Percentiles rank a stretch among this genome's conserved stretches.
Evolutionary conservation across 148 eudicot species (phyloP).

Genomic region (Silene latifolia): DNA sequence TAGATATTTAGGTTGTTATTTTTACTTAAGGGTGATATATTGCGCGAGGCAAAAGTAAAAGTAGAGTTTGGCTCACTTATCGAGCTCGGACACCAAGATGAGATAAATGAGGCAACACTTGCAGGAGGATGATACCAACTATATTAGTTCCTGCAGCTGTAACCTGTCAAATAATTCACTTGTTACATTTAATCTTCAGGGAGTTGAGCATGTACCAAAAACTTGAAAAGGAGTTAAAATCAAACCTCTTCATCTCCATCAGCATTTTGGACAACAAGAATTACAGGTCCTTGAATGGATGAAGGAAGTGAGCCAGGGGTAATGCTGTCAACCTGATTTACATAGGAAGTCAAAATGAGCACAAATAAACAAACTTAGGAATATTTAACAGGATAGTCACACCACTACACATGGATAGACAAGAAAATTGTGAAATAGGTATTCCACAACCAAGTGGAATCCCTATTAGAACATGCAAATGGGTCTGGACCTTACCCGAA

Average conservation of each 20-base stretch:
- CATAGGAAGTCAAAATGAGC: slow-evolving; percentile 12
- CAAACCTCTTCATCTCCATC: slow-evolving; percentile 98
- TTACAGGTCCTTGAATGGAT: slow-evolving; percentile 64
- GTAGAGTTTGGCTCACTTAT: slow-evolving; percentile 49
- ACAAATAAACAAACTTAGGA: neutral
- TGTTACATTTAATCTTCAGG: slow-evolving; percentile 8
- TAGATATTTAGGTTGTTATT: slow-evolving; percentile 15
- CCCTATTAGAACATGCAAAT: no score
- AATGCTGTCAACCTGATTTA: slow-evolving; percentile 71
- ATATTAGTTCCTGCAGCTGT: slow-evolving; percentile 86
- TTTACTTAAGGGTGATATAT: neutral
- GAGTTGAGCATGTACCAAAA: slow-evolving; percentile 10
- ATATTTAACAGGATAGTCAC: neutral
- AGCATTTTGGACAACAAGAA: slow-evolving; percentile 87
- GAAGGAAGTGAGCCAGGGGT: slow-evolving; percentile 76
- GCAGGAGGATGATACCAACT: slow-evolving; percentile 79
- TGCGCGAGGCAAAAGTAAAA: neutral
- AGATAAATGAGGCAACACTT: slow-evolving; percentile 95
- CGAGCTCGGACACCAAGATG: slow-evolving; percentile 99
- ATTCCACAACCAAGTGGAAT: neutral
- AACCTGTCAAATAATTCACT: slow-evolving; percentile 48
- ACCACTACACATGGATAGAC: neutral
- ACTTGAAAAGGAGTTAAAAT: neutral
- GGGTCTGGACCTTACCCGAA: no score
- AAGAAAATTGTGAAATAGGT: neutral